phyloP scores from a whole-genome alignment of 257 asterid genomes.

The Gentiana straminea region DNA sequence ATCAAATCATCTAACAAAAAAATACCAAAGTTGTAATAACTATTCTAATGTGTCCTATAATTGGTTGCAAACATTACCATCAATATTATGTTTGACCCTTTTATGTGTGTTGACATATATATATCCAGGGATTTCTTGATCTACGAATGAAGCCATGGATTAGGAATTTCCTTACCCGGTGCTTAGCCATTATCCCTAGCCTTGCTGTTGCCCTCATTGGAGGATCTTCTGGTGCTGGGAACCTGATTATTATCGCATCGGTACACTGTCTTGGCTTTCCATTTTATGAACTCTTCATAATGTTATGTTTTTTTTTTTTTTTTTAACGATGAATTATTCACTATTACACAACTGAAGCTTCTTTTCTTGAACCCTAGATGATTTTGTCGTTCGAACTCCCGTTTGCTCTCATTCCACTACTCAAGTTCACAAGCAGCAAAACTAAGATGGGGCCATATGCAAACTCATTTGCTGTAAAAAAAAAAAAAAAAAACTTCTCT shows the following conservation, averaged over 20 bases:
- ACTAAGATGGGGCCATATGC: conserved; percentile 78
- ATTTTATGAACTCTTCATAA: neutral
- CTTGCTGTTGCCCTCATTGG: conserved; percentile 71
- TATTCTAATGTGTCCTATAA: too few species aligned
- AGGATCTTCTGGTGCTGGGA: conserved; percentile 84
- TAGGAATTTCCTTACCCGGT: conserved; percentile 70
- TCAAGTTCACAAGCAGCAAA: conserved; percentile 91
- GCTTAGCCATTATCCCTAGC: conserved; percentile 91
- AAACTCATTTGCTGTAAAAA: conserved; percentile 45
- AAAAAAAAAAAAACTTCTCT: conserved; percentile 1
- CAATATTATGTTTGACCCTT: too few species aligned
- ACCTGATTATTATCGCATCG: conserved; percentile 75
- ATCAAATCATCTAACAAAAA: too few species aligned
- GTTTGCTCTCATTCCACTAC: conserved; percentile 88
- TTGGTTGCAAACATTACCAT: too few species aligned
- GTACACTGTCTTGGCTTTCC: conserved; percentile 3
- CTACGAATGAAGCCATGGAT: conserved; percentile 88
- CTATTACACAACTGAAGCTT: neutral
- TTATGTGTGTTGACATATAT: too few species aligned
- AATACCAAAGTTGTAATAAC: too few species aligned
- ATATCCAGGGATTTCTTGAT: conserved; percentile 76
- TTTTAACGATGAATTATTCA: too few species aligned
- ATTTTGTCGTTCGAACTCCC: conserved; percentile 93
- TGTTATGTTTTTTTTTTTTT: too few species aligned
- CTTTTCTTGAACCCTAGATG: conserved; percentile 40